Evolutionary conservation across 768 basidiomycete species (phyloP).

Genomic region (Mycena sanguinolenta): DNA sequence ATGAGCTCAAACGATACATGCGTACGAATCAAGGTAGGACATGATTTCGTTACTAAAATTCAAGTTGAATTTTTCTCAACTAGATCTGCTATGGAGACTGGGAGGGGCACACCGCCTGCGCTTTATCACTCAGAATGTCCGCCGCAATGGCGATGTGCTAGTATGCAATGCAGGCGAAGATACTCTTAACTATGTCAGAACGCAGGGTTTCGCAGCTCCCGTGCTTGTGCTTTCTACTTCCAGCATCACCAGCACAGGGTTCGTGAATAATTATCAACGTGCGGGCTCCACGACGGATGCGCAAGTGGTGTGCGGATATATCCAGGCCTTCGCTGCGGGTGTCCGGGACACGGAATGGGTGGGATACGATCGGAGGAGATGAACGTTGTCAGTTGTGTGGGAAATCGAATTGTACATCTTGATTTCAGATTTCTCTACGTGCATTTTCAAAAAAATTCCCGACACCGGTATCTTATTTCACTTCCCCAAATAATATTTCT

Average conservation of each 20-base stretch:
- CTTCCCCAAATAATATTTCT: too few species aligned
- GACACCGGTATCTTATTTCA: too few species aligned
- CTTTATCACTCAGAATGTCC: slow-evolving; percentile 26
- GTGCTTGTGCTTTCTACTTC: slow-evolving; percentile 22
- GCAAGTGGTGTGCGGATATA: slow-evolving; percentile 14
- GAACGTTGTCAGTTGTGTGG: neutral
- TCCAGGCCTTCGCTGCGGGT: slow-evolving; percentile 21
- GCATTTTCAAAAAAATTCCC: too few species aligned
- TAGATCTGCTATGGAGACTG: slow-evolving; percentile 13
- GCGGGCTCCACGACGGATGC: slow-evolving; percentile 30
- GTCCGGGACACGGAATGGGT: slow-evolving; percentile 30
- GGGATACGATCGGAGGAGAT: slow-evolving; percentile 20
- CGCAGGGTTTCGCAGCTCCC: slow-evolving; percentile 8
- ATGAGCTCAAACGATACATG: slow-evolving; percentile 6
- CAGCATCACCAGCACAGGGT: slow-evolving; percentile 15
- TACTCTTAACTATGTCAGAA: slow-evolving; percentile 4
- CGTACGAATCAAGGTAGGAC: slow-evolving; percentile 13
- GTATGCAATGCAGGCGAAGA: slow-evolving; percentile 17
- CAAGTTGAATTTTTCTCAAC: neutral
- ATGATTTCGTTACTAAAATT: neutral
- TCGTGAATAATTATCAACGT: slow-evolving; percentile 8
- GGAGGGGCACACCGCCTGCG: slow-evolving; percentile 17
- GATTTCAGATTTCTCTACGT: too few species aligned
- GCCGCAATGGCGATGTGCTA: neutral
- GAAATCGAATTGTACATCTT: too few species aligned